Base-by-base conservation (phyloP, 306 rosid genomes). In the Quercus suber region DNA sequence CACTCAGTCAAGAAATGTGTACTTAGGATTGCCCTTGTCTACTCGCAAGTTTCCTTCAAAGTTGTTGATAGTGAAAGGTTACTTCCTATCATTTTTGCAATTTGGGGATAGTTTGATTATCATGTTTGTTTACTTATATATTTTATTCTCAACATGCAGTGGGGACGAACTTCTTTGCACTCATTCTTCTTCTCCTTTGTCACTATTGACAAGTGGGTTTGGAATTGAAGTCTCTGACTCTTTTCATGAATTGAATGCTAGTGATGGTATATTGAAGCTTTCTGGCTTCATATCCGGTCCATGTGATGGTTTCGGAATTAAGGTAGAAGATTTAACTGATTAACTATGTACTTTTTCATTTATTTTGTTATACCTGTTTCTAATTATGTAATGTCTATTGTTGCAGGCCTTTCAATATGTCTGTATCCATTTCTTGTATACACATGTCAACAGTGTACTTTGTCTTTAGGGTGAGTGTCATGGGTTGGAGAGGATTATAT, bases 341-440 rank as follows among this genome's bases (percentile, higher is more conserved):
- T 75, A 80, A 41, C 71, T 2, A 21, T 83, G 15, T 82, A 56
- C 77, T 61, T 83, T 64, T 58, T 80, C 75, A 73, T 41, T 80
- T 65, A 37, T 67, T 67, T 69, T 5, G 45, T 8, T 15, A 5
- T 63, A 28, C 52, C 76, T 68, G 60, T 74, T 57, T 69, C 65
- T 71, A 57, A 63, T n/a, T 31, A 31, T 65, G 14, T 9, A n/a
- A 67, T 73, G 17, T 64, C 57, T 73, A 19, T 19, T 68, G 80
- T 89, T 82, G 90, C 98, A 93, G 98, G 98, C 86, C 80, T 85
- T 95, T 77, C 96, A 95, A 82, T 93, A 89, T 85, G 73, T 91
- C 88, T 95, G 99, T 95, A 95, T 95, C 99, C 99, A 9, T 81
- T 69, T 68, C 89, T 83, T 72, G 52, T 72, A 76, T 73, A 76